A percentile compares a stretch with the other conserved stretches of the same genome.
Conservation (phyloP, 1,139 yeast species). For the Magnusiomyces tetraspermus region DNA sequence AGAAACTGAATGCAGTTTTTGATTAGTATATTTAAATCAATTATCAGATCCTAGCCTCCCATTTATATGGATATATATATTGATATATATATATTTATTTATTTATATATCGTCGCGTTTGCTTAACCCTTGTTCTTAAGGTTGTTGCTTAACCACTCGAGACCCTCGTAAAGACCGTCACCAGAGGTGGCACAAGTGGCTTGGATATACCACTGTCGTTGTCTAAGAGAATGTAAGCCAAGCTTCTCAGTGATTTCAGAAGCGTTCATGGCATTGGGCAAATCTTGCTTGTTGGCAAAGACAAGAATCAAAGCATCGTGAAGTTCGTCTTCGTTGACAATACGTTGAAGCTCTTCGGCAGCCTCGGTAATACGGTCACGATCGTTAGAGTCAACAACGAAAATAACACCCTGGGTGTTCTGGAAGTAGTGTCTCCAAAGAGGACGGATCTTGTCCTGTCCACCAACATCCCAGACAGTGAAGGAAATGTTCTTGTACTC, state of each 20-base stretch:
- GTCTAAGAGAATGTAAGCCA: constrained; percentile 85
- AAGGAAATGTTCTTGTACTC: constrained; percentile 90
- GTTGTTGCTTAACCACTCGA: constrained; percentile 85
- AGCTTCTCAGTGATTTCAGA: constrained; percentile 90
- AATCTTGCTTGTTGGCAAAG: constrained; percentile 79
- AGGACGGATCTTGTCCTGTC: constrained; percentile 93
- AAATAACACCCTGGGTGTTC: constrained; percentile 89
- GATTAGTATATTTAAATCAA: too few species aligned
- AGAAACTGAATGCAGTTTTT: too few species aligned
- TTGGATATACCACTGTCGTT: constrained; percentile 93
- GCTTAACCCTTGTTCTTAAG: constrained; percentile 48
- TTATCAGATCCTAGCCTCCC: too few species aligned
- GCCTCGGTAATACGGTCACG: constrained; percentile 92
- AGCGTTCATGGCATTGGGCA: constrained; percentile 93
- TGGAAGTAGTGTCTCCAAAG: constrained; percentile 94
- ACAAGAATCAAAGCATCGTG: constrained; percentile 73
- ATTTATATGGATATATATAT: too few species aligned
- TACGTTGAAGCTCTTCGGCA: constrained; percentile 86
- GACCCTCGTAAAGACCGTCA: constrained; percentile 91
- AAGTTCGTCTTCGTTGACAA: constrained; percentile 89
- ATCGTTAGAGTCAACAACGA: constrained; percentile 88
- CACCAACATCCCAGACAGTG: constrained; percentile 97
- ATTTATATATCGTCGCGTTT: too few species aligned
- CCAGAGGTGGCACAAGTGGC: constrained; percentile 93
- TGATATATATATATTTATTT: too few species aligned